These are phyloP conservation scores for Stephanodiscus triporus DNA, from an alignment of 108 stramenopile genomes.

Conservation along the genomic window DNA sequence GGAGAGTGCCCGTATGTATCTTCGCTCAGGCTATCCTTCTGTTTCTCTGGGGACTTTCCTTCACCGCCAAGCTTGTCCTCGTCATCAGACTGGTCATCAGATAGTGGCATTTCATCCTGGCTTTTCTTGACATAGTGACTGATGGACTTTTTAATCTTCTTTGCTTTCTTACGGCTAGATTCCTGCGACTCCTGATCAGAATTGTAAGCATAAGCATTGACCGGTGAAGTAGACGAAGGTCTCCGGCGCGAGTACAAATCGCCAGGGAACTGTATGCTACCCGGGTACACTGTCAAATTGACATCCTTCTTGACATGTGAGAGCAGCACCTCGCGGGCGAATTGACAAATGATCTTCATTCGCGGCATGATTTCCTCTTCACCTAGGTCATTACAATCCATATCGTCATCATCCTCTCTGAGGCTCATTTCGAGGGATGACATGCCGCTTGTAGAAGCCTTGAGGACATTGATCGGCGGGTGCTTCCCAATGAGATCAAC, in stretches of 20 bases:
- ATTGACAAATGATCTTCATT: slow-evolving; percentile 62
- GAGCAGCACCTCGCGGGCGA: slow-evolving; percentile 79
- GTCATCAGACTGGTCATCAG: no score
- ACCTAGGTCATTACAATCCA: slow-evolving; percentile 1
- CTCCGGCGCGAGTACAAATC: slow-evolving; percentile 39
- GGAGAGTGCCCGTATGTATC: no score
- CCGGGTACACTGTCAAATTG: slow-evolving; percentile 79
- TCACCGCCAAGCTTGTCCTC: no score
- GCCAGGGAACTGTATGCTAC: slow-evolving; percentile 66
- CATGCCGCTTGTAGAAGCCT: slow-evolving; percentile 12
- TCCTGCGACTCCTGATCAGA: slow-evolving; percentile 9
- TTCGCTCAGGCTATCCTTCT: no score
- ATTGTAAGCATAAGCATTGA: slow-evolving; percentile 16
- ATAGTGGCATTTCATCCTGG: slow-evolving; percentile 6
- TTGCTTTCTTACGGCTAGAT: slow-evolving; percentile 8
- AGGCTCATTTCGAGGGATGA: slow-evolving; percentile 28
- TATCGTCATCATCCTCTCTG: slow-evolving; percentile 21
- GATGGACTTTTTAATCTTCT: slow-evolving; percentile 27
- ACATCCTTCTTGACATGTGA: slow-evolving; percentile 86
- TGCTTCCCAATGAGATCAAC: slow-evolving; percentile 66
- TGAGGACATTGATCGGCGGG: slow-evolving; percentile 41
- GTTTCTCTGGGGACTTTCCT: no score
- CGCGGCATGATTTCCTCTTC: slow-evolving; percentile 43
- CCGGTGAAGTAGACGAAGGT: slow-evolving; percentile 17
- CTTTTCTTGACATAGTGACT: slow-evolving; percentile 28